Evolutionary conservation across 208 protist species (phyloP), one percentile per base, ranked within the genome.

Genomic region (Crithidia acanthocephali): DNA sequence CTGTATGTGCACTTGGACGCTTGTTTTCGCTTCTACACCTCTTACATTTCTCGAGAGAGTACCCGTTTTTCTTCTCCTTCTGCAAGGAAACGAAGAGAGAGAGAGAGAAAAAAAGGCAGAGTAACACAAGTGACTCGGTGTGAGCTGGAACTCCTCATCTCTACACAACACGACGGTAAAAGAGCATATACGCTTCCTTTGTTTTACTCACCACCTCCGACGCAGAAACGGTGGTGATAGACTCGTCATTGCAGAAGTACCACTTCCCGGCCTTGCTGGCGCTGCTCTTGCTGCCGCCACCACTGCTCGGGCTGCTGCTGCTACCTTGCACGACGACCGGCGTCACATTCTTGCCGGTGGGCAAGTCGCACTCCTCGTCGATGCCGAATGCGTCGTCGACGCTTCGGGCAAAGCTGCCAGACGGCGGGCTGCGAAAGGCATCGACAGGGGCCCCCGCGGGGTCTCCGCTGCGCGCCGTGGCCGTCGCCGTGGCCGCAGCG

Each of bases 211-310:
- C 50, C 20, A 76, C 88, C 27, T 90, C 78, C 25, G 44, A 52
- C 10, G 75, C 72, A 40, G 53, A 61, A 16, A 88, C 74, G 13
- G 68, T 32, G 0, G 70, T 80, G 27, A 96, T 92, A 5, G 22
- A 56, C 20, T 77, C 61, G 59, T 96, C 91, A 55, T 92, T 93
- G 80, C 91, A 96, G n/a, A 83, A 59, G 56, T 85, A 93, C 91
- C 91, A 96, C 56, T 56, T 75, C 25, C 65, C 72, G 9, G 47
- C 10, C 27, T 45, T 47, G n/a, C 65, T 40, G 8, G 35, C 35
- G 11, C 11, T 48, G 18, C 20, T 11, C 5, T 6, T 30, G 40
- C 44, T 20, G 4, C 60, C 20, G 56, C 40, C 33, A 18, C 47
- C 28, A 23, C 42, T 15, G 44, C 42, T 25, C 9, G 27, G 28